phyloP scores from a whole-genome alignment of 2,329 filamentous ascomycete species.

The Trichoderma afroharzianum region DNA sequence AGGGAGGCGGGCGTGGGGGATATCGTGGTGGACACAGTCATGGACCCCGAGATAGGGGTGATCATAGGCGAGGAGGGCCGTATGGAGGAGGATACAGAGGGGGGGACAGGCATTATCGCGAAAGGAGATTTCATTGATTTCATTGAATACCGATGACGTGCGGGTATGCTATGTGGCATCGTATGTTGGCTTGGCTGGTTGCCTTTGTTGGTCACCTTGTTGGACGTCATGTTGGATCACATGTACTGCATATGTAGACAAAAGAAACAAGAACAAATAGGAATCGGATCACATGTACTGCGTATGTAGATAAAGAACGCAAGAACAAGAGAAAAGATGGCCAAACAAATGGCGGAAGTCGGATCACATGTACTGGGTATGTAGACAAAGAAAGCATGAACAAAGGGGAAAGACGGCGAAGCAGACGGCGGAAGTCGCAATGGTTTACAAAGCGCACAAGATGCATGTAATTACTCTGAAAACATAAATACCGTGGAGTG shows the following conservation, averaged over 20 bases:
- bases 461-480: too few species aligned
- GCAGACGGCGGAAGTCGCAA: too few species aligned
- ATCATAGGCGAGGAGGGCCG: constrained; percentile 31
- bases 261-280: not conserved
- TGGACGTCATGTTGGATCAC: not conserved
- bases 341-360: too few species aligned
- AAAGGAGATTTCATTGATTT: constrained; percentile 31
- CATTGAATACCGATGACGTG: not conserved
- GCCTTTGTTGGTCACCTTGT: not conserved
- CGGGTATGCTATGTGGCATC: not conserved
- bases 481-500: too few species aligned
- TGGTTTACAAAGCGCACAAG: too few species aligned
- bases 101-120: constrained; percentile 32
- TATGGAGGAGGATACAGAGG: constrained; percentile 34
- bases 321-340: too few species aligned
- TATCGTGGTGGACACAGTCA: constrained; percentile 26
- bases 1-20: constrained; percentile 21
- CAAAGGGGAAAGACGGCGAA: too few species aligned
- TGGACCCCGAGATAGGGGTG: constrained; percentile 31
- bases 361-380: not conserved
- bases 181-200: not conserved
- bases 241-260: not conserved
- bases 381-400: not conserved
- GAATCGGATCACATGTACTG: not conserved
- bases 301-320: too few species aligned